Percentiles rank a stretch among this genome's conserved stretches.
Conservation (phyloP, 768 basidiomycete genomes). For the Termitomyces sp. region DNA sequence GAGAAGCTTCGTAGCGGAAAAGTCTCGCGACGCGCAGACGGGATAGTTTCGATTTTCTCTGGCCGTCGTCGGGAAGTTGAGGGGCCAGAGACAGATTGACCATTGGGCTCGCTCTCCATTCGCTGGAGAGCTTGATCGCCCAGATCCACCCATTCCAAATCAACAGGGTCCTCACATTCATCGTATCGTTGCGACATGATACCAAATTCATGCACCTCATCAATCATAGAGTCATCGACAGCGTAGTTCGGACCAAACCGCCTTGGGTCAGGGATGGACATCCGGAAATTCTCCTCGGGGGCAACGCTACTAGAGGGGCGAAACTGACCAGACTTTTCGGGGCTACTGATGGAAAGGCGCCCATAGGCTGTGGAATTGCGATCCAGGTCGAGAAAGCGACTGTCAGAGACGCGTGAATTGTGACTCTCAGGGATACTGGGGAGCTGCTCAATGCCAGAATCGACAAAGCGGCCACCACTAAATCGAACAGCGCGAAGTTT, state of each 20-base stretch:
- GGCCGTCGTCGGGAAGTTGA: conserved; percentile 32
- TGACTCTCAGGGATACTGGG: conserved; percentile 55
- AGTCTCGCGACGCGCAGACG: conserved; percentile 47
- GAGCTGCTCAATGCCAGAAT: conserved; percentile 32
- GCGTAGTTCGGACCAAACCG: conserved; percentile 53
- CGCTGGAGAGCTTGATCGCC: conserved; percentile 38
- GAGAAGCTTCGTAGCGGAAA: conserved; percentile 53
- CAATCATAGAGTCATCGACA: conserved; percentile 23
- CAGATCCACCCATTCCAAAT: conserved; percentile 60
- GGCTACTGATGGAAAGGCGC: conserved; percentile 57
- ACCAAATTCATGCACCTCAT: conserved; percentile 35
- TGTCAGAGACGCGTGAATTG: conserved; percentile 58
- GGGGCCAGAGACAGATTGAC: conserved; percentile 27
- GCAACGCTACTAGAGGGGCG: conserved; percentile 27
- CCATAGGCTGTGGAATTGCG: conserved; percentile 53
- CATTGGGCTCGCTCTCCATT: conserved; percentile 32
- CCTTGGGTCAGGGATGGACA: conserved; percentile 49
- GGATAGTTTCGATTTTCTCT: conserved; percentile 29
- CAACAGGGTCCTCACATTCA: conserved; percentile 20
- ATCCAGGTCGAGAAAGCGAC: conserved; percentile 70
- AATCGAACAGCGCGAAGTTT: conserved; percentile 60
- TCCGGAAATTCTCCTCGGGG: conserved; percentile 26
- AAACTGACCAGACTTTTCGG: conserved; percentile 47
- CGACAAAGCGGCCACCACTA: conserved; percentile 52
- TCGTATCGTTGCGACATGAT: conserved; percentile 19